Percentiles rank a stretch among this genome's conserved stretches.
Evolutionary conservation across 306 rosid genomes (phyloP).

Genomic region (Arachis hypogaea): DNA sequence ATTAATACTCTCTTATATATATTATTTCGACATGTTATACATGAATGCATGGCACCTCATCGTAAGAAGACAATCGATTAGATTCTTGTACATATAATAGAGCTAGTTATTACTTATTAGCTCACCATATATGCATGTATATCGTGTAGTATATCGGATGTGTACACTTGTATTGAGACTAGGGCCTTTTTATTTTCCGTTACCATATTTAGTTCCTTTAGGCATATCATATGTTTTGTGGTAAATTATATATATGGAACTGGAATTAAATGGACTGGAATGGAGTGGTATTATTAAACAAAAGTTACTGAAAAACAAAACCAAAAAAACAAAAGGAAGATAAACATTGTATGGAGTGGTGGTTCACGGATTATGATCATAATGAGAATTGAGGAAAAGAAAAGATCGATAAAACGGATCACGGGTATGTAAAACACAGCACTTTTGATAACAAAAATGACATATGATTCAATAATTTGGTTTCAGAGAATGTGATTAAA

Average conservation of each 20-base stretch:
- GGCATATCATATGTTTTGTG: no score
- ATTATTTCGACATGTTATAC: neutral
- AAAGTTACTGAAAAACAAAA: no score
- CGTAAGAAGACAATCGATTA: conserved; percentile 23
- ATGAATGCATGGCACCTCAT: neutral
- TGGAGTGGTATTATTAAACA: neutral
- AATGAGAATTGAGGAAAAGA: neutral
- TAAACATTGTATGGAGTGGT: neutral
- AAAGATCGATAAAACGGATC: neutral
- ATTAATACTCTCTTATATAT: neutral
- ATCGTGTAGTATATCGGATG: no score
- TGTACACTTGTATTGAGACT: conserved; percentile 1
- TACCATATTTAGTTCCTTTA: neutral
- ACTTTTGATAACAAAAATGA: neutral
- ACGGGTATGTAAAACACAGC: neutral
- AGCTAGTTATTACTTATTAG: neutral
- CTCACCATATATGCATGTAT: neutral
- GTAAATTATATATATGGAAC: no score
- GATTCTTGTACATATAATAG: neutral
- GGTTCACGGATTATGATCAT: neutral
- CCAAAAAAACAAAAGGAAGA: no score
- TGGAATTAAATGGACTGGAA: neutral
- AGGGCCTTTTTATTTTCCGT: neutral
- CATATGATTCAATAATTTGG: neutral
- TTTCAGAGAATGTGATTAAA: neutral